These are phyloP conservation scores for Aurantiochytrium sp. DNA, from an alignment of 108 stramenopile species.

Conservation along the genomic window DNA sequence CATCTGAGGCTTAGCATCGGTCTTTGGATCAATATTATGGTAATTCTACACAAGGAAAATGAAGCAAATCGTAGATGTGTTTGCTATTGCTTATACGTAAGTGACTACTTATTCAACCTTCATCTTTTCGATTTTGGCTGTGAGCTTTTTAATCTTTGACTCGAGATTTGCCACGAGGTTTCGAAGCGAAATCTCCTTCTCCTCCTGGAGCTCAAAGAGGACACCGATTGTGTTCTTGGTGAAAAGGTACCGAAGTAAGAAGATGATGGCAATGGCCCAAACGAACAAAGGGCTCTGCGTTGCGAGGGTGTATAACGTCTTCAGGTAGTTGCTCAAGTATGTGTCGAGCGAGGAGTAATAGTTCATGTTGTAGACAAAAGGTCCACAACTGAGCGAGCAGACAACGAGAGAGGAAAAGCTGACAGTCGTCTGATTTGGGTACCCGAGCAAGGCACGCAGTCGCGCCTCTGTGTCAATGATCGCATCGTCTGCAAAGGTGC, in stretches of 20 bases:
- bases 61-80: background rate
- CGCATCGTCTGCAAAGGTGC: background rate
- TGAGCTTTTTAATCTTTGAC: background rate
- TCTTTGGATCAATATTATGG: too few relatives aligned
- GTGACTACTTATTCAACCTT: background rate
- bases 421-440: background rate
- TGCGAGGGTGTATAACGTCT: background rate
- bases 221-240: constrained; percentile 2
- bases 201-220: background rate
- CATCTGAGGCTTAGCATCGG: too few relatives aligned
- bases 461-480: background rate
- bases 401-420: background rate
- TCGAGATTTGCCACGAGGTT: background rate
- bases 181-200: background rate
- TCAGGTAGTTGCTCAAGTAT: background rate
- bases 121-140: background rate
- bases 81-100: background rate
- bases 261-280: background rate
- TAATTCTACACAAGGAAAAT: too few relatives aligned
- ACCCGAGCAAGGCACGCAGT: background rate
- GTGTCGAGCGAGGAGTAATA: background rate
- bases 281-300: background rate
- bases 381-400: constrained; percentile 3
- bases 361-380: background rate
- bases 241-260: background rate